Conservation (phyloP, 129 eudicot genomes). For the Tanacetum coccineum region DNA sequence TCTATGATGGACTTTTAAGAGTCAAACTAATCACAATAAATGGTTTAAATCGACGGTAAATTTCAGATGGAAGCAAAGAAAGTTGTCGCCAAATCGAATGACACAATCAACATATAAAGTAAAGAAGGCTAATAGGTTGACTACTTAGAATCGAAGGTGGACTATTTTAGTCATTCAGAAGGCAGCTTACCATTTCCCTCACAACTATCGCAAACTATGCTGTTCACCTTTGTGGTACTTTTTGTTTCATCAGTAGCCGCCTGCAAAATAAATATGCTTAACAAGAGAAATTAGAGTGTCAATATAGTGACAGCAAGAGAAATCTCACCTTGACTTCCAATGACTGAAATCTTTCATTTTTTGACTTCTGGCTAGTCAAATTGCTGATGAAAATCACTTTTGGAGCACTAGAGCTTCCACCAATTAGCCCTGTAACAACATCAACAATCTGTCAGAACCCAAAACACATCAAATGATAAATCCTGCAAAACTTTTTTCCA, state of each 20-base stretch:
- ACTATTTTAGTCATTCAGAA: too few relatives aligned
- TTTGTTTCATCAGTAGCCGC: slow-evolving; percentile 28
- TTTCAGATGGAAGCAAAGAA: too few relatives aligned
- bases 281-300: neutral
- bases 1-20: neutral
- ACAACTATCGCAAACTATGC: slow-evolving; percentile 55
- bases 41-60: too few relatives aligned
- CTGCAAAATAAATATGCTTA: slow-evolving; percentile 31
- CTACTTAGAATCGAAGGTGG: too few relatives aligned
- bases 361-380: slow-evolving; percentile 31
- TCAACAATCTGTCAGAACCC: slow-evolving; percentile 17
- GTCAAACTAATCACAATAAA: neutral
- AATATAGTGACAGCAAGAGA: neutral
- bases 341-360: slow-evolving; percentile 35
- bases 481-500: too few relatives aligned
- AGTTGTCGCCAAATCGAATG: too few relatives aligned
- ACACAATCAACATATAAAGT: too few relatives aligned
- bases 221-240: slow-evolving; percentile 25
- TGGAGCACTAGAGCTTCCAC: slow-evolving; percentile 32
- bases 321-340: slow-evolving; percentile 48
- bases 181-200: slow-evolving; percentile 69
- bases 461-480: slow-evolving; percentile 14
- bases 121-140: too few relatives aligned
- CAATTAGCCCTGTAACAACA: slow-evolving; percentile 36
- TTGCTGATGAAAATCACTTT: slow-evolving; percentile 34